A percentile compares a stretch with the other conserved stretches of the same genome.
Evolutionary conservation across 1,284 basidiomycete species (phyloP).

Genomic region (Ganoderma multipileum): DNA sequence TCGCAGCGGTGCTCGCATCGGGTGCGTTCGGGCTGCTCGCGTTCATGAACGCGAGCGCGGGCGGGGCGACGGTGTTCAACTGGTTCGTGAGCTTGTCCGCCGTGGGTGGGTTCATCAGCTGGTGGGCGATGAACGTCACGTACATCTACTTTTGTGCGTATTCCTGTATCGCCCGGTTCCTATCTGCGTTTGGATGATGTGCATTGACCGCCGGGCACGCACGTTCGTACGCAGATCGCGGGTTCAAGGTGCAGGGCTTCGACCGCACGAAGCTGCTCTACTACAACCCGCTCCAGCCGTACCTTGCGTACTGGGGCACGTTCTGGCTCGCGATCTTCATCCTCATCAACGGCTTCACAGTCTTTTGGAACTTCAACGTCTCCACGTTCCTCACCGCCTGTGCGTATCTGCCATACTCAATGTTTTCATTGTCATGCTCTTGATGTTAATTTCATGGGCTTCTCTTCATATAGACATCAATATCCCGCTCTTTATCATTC

Average conservation of each 20-base stretch:
- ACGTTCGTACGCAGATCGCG: conserved; percentile 54
- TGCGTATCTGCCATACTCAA: no score
- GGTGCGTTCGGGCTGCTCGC: conserved; percentile 54
- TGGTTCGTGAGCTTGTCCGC: conserved; percentile 67
- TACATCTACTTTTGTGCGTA: conserved; percentile 75
- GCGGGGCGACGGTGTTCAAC: conserved; percentile 47
- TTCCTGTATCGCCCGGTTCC: not conserved
- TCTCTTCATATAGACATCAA: conserved; percentile 44
- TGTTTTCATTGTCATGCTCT: no score
- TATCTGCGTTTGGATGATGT: not conserved
- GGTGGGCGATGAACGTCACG: conserved; percentile 75
- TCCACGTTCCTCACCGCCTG: conserved; percentile 67
- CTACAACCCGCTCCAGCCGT: conserved; percentile 52
- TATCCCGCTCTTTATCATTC: conserved; percentile 57
- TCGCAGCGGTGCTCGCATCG: conserved; percentile 56
- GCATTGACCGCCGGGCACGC: not conserved
- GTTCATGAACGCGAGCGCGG: conserved; percentile 54
- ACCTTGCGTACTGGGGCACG: conserved; percentile 46
- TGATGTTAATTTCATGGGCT: not conserved
- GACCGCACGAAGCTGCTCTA: conserved; percentile 63
- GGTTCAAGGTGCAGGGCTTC: conserved; percentile 62
- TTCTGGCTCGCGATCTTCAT: conserved; percentile 51
- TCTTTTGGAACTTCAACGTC: conserved; percentile 58
- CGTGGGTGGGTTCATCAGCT: conserved; percentile 69
- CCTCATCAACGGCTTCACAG: conserved; percentile 45